Conservation (phyloP, 352 stramenopile genomes). For the Pythium coloratum region DNA sequence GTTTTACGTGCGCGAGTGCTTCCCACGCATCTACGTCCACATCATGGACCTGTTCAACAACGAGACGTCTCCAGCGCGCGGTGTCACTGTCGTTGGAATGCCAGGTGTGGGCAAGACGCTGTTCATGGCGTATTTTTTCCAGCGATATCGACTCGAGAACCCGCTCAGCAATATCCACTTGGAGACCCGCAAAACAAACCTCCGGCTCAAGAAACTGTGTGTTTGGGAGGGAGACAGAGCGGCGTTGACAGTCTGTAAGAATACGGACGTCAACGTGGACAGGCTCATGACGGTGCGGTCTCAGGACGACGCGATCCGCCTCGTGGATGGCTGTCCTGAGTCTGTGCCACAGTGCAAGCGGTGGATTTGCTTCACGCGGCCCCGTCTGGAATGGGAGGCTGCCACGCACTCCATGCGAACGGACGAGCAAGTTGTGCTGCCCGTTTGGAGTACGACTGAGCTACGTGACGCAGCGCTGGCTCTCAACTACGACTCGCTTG, state of each 20-base stretch:
- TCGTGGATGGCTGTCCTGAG: not conserved
- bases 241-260: not conserved
- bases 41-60: not conserved
- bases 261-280: not conserved
- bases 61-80: not conserved
- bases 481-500: not conserved
- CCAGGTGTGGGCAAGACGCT: not conserved
- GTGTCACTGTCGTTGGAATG: not conserved
- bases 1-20: not conserved
- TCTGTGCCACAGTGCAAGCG: not conserved
- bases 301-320: not conserved
- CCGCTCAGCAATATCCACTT: not conserved
- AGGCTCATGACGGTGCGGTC: not conserved
- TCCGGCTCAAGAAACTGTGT: not conserved
- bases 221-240: not conserved
- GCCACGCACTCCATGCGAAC: not conserved
- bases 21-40: not conserved
- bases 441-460: not conserved
- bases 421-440: not conserved
- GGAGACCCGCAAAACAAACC: not conserved
- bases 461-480: not conserved
- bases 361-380: not conserved
- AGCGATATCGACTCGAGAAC: not conserved
- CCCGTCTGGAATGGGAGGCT: not conserved
- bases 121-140: not conserved